A percentile compares a stretch with the other conserved stretches of the same genome.
Conservation (phyloP, 164 flowering plant species). For the Vitis amurensis region DNA sequence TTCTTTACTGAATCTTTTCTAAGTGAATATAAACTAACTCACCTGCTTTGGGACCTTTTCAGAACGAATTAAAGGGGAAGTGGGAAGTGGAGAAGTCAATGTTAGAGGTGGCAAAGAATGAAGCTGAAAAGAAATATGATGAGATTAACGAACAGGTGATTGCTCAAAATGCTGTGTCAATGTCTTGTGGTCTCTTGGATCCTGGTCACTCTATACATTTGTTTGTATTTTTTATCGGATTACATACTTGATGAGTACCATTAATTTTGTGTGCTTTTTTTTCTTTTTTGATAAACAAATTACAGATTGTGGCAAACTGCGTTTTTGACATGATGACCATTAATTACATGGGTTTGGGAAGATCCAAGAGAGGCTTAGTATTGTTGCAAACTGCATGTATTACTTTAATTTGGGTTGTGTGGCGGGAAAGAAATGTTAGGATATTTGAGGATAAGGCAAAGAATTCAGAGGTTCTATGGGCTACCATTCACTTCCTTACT, state of each 20-base stretch:
- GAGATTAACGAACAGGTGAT: slow-evolving; percentile 87
- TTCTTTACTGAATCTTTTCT: too few relatives aligned
- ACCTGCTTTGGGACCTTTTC: slow-evolving; percentile 12
- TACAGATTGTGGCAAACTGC: too few relatives aligned
- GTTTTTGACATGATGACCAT: too few relatives aligned
- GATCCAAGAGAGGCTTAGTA: too few relatives aligned
- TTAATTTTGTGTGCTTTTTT: background rate
- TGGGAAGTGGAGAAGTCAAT: slow-evolving; percentile 60
- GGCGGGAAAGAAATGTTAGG: too few relatives aligned
- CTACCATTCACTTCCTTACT: too few relatives aligned
- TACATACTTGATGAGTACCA: background rate
- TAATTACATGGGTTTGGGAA: too few relatives aligned
- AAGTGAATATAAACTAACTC: background rate
- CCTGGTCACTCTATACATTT: background rate
- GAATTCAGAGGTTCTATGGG: too few relatives aligned
- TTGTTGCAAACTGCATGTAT: too few relatives aligned
- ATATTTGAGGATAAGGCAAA: too few relatives aligned
- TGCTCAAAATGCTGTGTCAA: background rate
- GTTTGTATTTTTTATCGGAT: background rate
- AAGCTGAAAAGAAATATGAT: slow-evolving; percentile 66
- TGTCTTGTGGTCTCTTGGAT: background rate
- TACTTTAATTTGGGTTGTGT: too few relatives aligned
- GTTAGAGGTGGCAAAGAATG: slow-evolving; percentile 52
- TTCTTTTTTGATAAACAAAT: too few relatives aligned
- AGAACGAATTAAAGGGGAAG: slow-evolving; percentile 62